Evolutionary conservation across 2,329 filamentous ascomycete species (phyloP), one percentile per base, ranked within the genome.

Genomic region (Nemania sp.): DNA sequence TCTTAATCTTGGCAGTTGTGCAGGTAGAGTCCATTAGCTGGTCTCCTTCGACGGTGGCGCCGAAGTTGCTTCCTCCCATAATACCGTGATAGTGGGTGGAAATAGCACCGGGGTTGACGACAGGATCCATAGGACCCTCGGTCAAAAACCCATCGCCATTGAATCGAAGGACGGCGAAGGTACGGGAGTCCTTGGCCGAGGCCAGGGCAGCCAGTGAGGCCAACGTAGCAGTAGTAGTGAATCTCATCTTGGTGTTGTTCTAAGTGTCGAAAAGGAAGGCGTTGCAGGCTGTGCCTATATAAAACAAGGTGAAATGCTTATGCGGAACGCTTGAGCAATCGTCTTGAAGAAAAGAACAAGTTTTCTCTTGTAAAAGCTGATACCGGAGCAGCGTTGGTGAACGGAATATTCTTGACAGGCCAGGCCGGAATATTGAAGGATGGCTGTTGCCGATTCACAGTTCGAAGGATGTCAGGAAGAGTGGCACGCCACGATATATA

Each of bases 91-190:
- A 86, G 78, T 94, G 92, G 54, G 79, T 76, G 2, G 89, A 85
- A 15, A 86, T 76, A 11, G 73, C 67, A 22, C 90, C 90, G 15
- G 90, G 90, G 66, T 77, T 84, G 69, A 93, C 82, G 70, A 94
- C 89, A 63, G 92, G 92, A 73, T 94, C 92, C 51, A 87, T 79
- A 51, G 86, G 87, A 75, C 88, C 88, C 57, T 84, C 82, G 56
- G 86, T 87, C 73, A 90, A 83, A 74, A 90, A 87, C 49, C 86
- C 84, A 72, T 88, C 84, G 75, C 89, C 90, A 77, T 88, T 88
- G 84, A 93, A 93, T 75, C 87, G 89, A 77, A 92, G 86, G 76
- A 93, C 91, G 62, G 90, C 90, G 73, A 91, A 88, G 51, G 88
- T 88, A 64, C 86, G 82, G 3, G 70, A 55, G 57, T 81, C 75